phyloP scores from a whole-genome alignment of 768 basidiomycete species.

The Lentinula boryana region DNA sequence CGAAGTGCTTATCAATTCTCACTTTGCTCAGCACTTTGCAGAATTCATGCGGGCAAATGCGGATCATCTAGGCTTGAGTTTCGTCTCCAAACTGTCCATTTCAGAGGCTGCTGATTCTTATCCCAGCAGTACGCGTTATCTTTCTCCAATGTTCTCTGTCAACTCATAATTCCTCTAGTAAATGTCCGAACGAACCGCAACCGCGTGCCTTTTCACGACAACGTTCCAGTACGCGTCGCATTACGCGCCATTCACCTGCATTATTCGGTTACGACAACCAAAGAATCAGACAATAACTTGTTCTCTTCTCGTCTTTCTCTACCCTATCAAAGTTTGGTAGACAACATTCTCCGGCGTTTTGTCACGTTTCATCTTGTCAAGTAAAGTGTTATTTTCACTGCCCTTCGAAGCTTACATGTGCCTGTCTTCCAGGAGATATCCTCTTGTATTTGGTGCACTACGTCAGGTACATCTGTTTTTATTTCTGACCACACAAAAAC shows the following conservation, averaged over 20 bases:
- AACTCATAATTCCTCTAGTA: conserved; percentile 22
- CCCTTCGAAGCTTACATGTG: not conserved
- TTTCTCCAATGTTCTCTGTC: conserved; percentile 6
- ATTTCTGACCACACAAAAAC: conserved; percentile 5
- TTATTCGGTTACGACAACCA: conserved; percentile 26
- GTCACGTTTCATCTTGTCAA: conserved; percentile 52
- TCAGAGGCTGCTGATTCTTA: conserved; percentile 31
- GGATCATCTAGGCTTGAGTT: conserved; percentile 47
- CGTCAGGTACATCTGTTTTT: conserved; percentile 37
- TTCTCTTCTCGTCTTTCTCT: conserved; percentile 52
- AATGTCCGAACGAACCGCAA: conserved; percentile 30
- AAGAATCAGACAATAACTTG: conserved; percentile 26
- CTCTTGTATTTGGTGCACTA: conserved; percentile 70
- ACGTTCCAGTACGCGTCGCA: conserved; percentile 31
- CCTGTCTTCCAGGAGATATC: conserved; percentile 53
- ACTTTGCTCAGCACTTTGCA: conserved; percentile 41
- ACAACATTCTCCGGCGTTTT: conserved; percentile 48
- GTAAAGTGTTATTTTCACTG: conserved; percentile 25
- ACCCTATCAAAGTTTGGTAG: conserved; percentile 46
- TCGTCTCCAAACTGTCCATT: conserved; percentile 47
- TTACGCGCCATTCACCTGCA: conserved; percentile 30
- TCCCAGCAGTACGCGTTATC: conserved; percentile 31
- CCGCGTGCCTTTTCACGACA: conserved; percentile 18
- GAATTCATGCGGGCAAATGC: conserved; percentile 55
- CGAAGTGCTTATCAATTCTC: conserved; percentile 40